Base-by-base conservation (phyloP, 2,329 filamentous ascomycete species). In the Phialophora verrucosa region DNA sequence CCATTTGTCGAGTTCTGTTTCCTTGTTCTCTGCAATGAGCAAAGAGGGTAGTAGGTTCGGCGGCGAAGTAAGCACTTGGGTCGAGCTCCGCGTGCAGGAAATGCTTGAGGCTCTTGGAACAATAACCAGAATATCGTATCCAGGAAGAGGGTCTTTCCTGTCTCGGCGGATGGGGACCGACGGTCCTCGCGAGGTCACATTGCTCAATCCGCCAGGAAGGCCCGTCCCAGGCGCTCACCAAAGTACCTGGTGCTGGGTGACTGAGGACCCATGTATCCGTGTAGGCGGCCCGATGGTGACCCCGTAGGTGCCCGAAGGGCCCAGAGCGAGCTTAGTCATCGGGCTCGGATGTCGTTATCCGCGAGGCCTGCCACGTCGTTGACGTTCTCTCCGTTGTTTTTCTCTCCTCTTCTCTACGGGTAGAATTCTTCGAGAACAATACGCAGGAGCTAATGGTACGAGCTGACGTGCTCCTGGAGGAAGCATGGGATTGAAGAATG, bases 51-150 rank as follows among this genome's bases (percentile, higher is more conserved):
- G 50, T 25, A 2, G 50, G 20, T 29, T 53, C 23, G 12, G 50
- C 50, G 6, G 50, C 51, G 25, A 11, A 11, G 27, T 55, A 31
- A 55, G 51, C 51, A 31, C 51, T 55, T 55, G 29, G 23, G 8
- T 32, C 17, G 29, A 55, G 27, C 17, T n/a, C n/a, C 11, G 27
- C 51, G 32, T 32, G 51, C 23, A 38, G 14, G 23, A 12, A 32
- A 55, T 35, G 32, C 32, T 35, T 35, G 32, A 35, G 10, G 31
- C 8, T 32, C 8, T 32, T 2, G 31, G 31, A 12, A 10, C 32
- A 35, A 35, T 35, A 11, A 55, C 25, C 17, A 8, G 14, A 38
- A 42, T 17, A 42, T 42, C 38, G 38, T 7, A n/a, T 42, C 38
- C 14, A 17, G 12, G 17, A 42, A 42, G 38, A 42, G 14, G 38